Base-by-base conservation (phyloP, 805 yeast species). In the Wickerhamomyces ciferrii region DNA sequence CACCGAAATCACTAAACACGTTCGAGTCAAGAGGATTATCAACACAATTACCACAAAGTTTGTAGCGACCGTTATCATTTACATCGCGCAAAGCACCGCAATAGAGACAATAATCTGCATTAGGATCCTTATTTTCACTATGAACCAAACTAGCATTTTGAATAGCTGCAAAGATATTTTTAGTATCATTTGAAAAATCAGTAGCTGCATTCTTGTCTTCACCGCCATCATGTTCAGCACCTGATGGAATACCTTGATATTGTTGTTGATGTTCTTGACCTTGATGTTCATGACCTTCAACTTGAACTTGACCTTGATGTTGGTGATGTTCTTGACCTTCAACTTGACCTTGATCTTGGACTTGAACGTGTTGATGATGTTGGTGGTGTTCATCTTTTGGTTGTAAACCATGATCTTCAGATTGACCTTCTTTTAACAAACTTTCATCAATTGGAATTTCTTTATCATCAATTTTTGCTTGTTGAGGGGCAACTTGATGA, bases 51-150 rank as follows among this genome's bases (percentile, higher is more conserved):
- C 53, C 58, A 49, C 61, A 57, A 17, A 56, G 37, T 45, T 57
- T 53, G 41, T 55, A 59, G 19, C 60, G 58, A 18, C 61, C 62
- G 39, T 57, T 58, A 39, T 59, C 62, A n/a, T 56, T 48, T 21
- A 57, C 49, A 19, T 51, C 43, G 21, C 58, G 52, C 18, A 48
- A 49, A 10, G 52, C 54, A 39, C 57, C 60, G 44, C 62, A 58
- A 48, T 55, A 57, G 15, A 55, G 25, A 44, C 62, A 58, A 41
- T 39, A 43, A 27, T 46, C 45, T 19, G 45, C 38, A 6, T 50
- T 50, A 27, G 42, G 49, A 29, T 43, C 50, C 29, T 34, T 17
- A 8, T 21, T 42, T 17, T 25, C 23, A 10, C 38, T 39, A 29
- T 40, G 35, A 27, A 34, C 34, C 10, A 42, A 29, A 18, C 40